phyloP scores from a whole-genome alignment of 495 filamentous ascomycete genomes.

The Penicillium soppii region DNA sequence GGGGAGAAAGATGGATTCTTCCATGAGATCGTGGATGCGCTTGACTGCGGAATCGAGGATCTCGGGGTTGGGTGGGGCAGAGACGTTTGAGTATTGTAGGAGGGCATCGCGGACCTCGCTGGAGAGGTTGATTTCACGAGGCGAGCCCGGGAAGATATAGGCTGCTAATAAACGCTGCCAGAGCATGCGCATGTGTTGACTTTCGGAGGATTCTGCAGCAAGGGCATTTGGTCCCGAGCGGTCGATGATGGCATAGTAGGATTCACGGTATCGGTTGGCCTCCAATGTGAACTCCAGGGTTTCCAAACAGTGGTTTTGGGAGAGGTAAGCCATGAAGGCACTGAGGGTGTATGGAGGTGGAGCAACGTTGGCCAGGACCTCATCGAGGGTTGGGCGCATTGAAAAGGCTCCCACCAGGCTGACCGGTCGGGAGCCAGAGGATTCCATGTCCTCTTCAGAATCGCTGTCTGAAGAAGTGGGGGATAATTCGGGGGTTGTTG shows the following conservation, averaged over 20 bases:
- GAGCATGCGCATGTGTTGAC: slow-evolving; percentile 71
- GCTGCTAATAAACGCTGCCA: slow-evolving; percentile 59
- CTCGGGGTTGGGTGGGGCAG: slow-evolving; percentile 72
- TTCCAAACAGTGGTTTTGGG: slow-evolving; percentile 96
- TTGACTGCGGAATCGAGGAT: slow-evolving; percentile 84
- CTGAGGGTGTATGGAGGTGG: slow-evolving; percentile 88
- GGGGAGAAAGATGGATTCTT: slow-evolving; percentile 74
- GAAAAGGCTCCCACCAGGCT: slow-evolving; percentile 67
- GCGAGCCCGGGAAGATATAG: slow-evolving; percentile 62
- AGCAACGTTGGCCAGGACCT: slow-evolving; percentile 84
- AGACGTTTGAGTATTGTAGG: slow-evolving; percentile 58
- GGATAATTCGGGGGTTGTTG: slow-evolving; percentile 43
- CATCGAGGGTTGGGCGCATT: slow-evolving; percentile 77
- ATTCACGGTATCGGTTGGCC: slow-evolving; percentile 81
- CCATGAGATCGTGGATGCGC: slow-evolving; percentile 94
- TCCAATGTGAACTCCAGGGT: slow-evolving; percentile 98
- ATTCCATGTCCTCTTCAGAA: slow-evolving; percentile 57
- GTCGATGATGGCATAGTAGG: slow-evolving; percentile 59
- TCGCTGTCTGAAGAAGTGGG: slow-evolving; percentile 48
- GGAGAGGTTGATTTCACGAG: slow-evolving; percentile 91
- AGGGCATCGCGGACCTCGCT: slow-evolving; percentile 79
- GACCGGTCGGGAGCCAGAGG: slow-evolving; percentile 55
- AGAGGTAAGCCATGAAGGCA: slow-evolving; percentile 96
- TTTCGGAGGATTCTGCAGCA: slow-evolving; percentile 53
- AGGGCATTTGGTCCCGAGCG: slow-evolving; percentile 42